Percentiles rank a stretch among this genome's conserved stretches.
These are phyloP conservation scores for Thozetella sp. DNA, from an alignment of 495 filamentous ascomycete species.

Conservation along the genomic window DNA sequence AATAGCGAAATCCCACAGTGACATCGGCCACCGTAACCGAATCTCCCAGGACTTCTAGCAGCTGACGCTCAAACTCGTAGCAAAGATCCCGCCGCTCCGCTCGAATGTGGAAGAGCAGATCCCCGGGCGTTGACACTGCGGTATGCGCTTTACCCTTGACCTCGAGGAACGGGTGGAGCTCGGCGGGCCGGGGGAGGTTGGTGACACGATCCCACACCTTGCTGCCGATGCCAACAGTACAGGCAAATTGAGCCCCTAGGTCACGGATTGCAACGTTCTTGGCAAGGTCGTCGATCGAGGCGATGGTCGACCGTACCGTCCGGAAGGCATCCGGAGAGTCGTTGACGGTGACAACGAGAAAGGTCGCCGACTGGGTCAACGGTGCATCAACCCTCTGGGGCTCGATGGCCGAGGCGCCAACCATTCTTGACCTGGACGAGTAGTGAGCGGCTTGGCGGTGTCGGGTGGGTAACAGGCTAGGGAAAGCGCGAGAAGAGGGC, in stretches of 20 bases:
- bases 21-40: constrained; percentile 48
- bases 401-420: constrained; percentile 21
- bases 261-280: constrained; percentile 60
- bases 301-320: constrained; percentile 45
- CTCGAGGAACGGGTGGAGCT: constrained; percentile 53
- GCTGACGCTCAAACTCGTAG: constrained; percentile 59
- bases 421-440: background rate
- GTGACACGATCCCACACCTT: constrained; percentile 49
- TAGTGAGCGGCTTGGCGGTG: background rate
- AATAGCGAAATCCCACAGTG: constrained; percentile 60
- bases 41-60: constrained; percentile 50
- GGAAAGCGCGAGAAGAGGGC: background rate
- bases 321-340: constrained; percentile 22
- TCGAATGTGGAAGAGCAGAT: constrained; percentile 60
- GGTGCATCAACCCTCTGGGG: constrained; percentile 51
- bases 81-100: constrained; percentile 57
- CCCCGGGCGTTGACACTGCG: constrained; percentile 53
- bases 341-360: constrained; percentile 48
- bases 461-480: background rate
- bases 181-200: constrained; percentile 41
- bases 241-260: constrained; percentile 46
- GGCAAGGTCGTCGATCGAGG: constrained; percentile 42
- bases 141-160: constrained; percentile 46
- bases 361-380: constrained; percentile 51
- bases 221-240: constrained; percentile 57